These are phyloP conservation scores for Creolimax fragrantissima DNA, from an alignment of 78 protist genomes.

Conservation along the genomic window DNA sequence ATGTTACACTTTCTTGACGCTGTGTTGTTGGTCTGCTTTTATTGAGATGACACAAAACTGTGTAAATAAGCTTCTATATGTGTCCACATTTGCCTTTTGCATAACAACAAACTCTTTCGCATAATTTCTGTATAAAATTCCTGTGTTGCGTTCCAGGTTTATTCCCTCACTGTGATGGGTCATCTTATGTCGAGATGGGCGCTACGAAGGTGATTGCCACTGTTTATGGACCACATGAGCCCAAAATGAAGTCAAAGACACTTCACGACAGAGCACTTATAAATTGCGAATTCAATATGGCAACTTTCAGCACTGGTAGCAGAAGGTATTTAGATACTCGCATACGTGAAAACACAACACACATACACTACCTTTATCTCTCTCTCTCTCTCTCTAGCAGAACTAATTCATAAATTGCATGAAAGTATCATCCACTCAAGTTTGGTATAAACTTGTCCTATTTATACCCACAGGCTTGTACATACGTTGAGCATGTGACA, in stretches of 20 bases:
- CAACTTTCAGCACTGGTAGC: constrained; percentile 57
- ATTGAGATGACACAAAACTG: too few species aligned
- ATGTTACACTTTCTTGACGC: too few species aligned
- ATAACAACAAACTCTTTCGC: too few species aligned
- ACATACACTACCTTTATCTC: not conserved
- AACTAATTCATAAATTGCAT: not conserved
- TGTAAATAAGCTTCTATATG: too few species aligned
- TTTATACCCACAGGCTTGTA: too few species aligned
- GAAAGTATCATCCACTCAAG: too few species aligned
- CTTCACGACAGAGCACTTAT: constrained; percentile 55
- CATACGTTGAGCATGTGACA: too few species aligned
- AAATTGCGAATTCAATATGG: constrained; percentile 50
- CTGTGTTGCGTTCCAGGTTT: constrained; percentile 26
- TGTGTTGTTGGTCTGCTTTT: too few species aligned
- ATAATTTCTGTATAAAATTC: too few species aligned
- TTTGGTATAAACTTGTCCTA: too few species aligned
- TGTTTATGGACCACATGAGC: constrained; percentile 83
- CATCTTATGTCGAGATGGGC: constrained; percentile 70
- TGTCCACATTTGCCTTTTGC: too few species aligned
- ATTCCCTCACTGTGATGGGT: constrained; percentile 71
- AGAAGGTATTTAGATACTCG: constrained; percentile 8
- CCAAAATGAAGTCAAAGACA: not conserved
- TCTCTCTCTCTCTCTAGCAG: not conserved
- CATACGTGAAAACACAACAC: not conserved
- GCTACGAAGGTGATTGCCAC: constrained; percentile 72